These are phyloP conservation scores for Fusarium nurragi DNA, from an alignment of 2,329 filamentous ascomycete genomes.

Conservation along the genomic window DNA sequence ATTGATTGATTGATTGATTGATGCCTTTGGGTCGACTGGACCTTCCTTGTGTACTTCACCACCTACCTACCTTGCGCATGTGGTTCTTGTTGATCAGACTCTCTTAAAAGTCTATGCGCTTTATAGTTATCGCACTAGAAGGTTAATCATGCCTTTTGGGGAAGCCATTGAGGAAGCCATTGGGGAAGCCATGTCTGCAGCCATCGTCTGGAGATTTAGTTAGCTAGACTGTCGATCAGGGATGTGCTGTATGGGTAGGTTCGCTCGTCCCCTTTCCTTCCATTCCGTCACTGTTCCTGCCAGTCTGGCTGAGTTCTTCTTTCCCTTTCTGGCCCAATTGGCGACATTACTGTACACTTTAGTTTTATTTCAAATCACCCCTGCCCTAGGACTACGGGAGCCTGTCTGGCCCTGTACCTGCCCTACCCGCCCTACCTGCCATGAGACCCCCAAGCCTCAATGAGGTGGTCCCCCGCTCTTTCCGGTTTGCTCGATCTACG, in stretches of 20 bases:
- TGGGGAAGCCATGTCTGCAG: conserved; percentile 7
- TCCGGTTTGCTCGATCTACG: conserved; percentile 2
- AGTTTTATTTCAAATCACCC: conserved; percentile 7
- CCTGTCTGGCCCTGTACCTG: conserved; percentile 1
- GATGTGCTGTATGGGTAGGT: too few species aligned
- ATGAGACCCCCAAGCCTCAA: background rate
- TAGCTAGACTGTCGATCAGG: too few species aligned
- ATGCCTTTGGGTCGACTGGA: background rate
- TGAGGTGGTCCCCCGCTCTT: conserved; percentile 11
- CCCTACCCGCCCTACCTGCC: background rate
- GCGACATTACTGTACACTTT: background rate
- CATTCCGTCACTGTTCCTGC: background rate
- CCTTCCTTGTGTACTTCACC: background rate
- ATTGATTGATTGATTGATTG: too few species aligned
- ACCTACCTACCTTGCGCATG: too few species aligned
- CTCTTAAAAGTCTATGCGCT: background rate
- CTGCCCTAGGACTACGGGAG: background rate
- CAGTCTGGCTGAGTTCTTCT: background rate
- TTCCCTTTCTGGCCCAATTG: background rate
- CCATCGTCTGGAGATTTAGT: conserved; percentile 10
- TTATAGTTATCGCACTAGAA: background rate
- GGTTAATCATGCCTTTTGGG: conserved; percentile 13
- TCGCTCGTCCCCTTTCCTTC: background rate
- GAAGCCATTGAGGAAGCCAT: too few species aligned
- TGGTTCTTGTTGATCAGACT: too few species aligned